A percentile compares a stretch with the other conserved stretches of the same genome.
Conservation (phyloP, 345 rosid species). For the Excoecaria agallocha region DNA sequence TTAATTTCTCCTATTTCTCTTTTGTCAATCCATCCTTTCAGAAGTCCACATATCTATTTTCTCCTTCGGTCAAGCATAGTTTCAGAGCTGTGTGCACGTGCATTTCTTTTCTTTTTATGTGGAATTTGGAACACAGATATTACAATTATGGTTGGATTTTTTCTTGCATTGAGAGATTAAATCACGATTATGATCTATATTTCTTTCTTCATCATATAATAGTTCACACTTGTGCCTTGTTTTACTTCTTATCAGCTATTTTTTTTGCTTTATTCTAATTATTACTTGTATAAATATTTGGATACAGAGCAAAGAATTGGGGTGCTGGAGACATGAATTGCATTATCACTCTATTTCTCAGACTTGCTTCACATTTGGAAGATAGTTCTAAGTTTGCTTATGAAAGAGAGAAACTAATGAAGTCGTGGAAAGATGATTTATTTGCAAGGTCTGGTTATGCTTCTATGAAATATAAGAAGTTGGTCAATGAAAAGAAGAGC, state of each 20-base stretch:
- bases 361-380: slow-evolving; percentile 87
- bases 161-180: neutral
- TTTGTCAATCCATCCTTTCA: neutral
- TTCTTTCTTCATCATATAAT: neutral
- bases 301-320: slow-evolving; percentile 67
- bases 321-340: slow-evolving; percentile 78
- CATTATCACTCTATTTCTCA: slow-evolving; percentile 64
- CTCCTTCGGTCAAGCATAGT: neutral
- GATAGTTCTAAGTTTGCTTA: slow-evolving; percentile 70
- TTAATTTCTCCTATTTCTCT: neutral
- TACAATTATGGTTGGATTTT: neutral
- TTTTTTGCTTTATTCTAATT: slow-evolving; percentile 14
- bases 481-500: slow-evolving; percentile 60
- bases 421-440: slow-evolving; percentile 78
- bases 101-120: neutral
- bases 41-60: neutral
- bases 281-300: slow-evolving; percentile 17
- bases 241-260: neutral
- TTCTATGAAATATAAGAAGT: slow-evolving; percentile 62
- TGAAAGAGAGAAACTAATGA: slow-evolving; percentile 77
- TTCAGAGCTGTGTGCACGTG: neutral
- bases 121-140: neutral
- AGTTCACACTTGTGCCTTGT: neutral
- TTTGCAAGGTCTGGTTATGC: slow-evolving; percentile 43
- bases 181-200: neutral